Evolutionary conservation across 768 basidiomycete genomes (phyloP), one percentile per base, ranked within the genome.

Genomic region (Naganishia vaughanmartiniae): DNA sequence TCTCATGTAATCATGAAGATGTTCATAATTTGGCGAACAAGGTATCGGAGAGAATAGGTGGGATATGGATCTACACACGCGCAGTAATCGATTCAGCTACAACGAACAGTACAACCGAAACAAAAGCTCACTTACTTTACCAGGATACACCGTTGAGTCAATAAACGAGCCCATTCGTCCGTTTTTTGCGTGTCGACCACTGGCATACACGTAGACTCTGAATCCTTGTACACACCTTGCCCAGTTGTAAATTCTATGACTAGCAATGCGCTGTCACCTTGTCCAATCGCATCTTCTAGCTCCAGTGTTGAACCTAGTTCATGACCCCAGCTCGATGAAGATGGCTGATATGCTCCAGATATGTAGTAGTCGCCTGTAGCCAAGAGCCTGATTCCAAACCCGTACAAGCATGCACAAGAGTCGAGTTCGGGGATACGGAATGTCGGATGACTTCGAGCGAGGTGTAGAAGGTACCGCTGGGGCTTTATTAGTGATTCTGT

Each of bases 341-440:
- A 80, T 89, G 87, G 69, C 46, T 46, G 56, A 4, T 31, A 57
- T 17, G 82, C 79, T 73, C 60, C 60, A 30, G 60, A 42, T 24
- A 63, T 63, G 30, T 63, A 63, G 17, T 85, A 84, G 63, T 85
- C 83, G 19, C 82, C 75, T 7, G 79, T 73, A 42, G 82, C 75
- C 26, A 87, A 82, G 67, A 90, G 81, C 48, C 81, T 79, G 51
- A 91, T 81, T 0, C 83, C 74, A 78, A 96, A 90, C 11, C 85
- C 86, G 82, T 89, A 79, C 0, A 92, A 84, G 75, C 93, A 87
- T 2, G 91, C 86, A 46, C 93, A 80, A 4, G 92, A 93, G 34
- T 82, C 80, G 0, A 96, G 85, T 78, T 93, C 92, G 39, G 93
- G 92, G 15, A 94, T 79, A 30, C 93, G 85, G 77, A 95, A 95